A percentile compares a stretch with the other conserved stretches of the same genome.
Conservation (phyloP, 352 stramenopile species). For the Halophytophthora polymorphica region DNA sequence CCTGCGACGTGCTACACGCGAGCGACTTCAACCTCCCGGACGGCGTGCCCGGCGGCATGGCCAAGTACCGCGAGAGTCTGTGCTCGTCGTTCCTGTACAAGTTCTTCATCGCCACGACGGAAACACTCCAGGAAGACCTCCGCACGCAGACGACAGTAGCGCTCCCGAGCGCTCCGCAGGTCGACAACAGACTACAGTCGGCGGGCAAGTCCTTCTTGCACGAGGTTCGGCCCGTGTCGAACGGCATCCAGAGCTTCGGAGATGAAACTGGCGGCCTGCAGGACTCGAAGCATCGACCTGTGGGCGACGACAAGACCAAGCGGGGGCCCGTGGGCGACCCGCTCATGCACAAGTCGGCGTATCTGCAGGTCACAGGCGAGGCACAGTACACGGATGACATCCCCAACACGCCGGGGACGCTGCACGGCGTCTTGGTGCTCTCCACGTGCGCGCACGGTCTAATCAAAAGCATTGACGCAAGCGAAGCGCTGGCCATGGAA, state of each 20-base stretch:
- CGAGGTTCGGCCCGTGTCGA: constrained; percentile 45
- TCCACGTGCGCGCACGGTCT: constrained; percentile 73
- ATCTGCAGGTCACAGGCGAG: constrained; percentile 94
- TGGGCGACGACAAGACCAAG: constrained; percentile 33
- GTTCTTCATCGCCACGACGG: constrained; percentile 84
- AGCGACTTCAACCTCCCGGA: constrained; percentile 91
- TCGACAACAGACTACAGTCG: constrained; percentile 43
- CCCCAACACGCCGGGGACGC: constrained; percentile 71
- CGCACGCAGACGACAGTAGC: constrained; percentile 7
- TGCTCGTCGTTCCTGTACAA: constrained; percentile 95
- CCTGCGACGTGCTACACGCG: constrained; percentile 74
- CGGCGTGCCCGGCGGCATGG: constrained; percentile 91
- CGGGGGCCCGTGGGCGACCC: constrained; percentile 84
- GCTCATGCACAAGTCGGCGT: constrained; percentile 91
- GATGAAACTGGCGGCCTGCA: constrained; percentile 61
- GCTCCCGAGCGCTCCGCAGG: constrained; percentile 21
- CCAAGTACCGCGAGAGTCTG: constrained; percentile 93
- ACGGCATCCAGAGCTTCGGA: constrained; percentile 57
- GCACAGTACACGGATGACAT: constrained; percentile 96
- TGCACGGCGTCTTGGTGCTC: constrained; percentile 92
- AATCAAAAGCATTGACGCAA: constrained; percentile 87
- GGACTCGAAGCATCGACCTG: constrained; percentile 55
- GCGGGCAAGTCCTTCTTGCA: constrained; percentile 58
- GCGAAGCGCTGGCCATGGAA: constrained; percentile 73
- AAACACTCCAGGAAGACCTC: constrained; percentile 51